Conservation (phyloP, 345 rosid genomes). For the Luvunga scandens region DNA sequence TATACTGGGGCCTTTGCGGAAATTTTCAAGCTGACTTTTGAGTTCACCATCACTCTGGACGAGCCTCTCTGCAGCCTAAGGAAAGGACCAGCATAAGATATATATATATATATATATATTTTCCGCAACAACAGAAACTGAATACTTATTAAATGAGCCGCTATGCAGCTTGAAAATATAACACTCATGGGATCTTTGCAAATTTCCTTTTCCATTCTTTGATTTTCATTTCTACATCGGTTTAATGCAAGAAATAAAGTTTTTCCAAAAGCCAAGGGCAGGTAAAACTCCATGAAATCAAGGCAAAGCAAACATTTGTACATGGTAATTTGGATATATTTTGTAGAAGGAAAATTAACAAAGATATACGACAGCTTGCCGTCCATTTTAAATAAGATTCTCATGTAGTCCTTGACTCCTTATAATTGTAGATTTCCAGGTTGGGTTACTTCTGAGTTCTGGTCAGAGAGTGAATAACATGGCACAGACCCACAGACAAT, state of each 20-base stretch:
- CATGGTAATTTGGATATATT: neutral
- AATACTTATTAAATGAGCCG: neutral
- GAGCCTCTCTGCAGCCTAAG: slow-evolving; percentile 91
- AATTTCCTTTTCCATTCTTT: neutral
- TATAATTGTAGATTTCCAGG: neutral
- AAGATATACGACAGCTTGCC: neutral
- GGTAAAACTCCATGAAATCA: neutral
- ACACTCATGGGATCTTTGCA: neutral
- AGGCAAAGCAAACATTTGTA: neutral
- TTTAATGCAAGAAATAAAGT: neutral
- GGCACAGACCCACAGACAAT: no score
- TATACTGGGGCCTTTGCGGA: slow-evolving; percentile 53
- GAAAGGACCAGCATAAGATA: slow-evolving; percentile 11
- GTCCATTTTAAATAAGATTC: neutral
- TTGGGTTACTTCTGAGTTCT: neutral
- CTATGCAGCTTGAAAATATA: neutral
- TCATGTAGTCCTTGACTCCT: neutral
- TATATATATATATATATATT: no score
- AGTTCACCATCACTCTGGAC: slow-evolving; percentile 56
- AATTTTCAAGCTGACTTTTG: slow-evolving; percentile 55
- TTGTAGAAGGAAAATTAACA: neutral
- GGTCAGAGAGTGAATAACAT: neutral
- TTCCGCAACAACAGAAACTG: neutral
- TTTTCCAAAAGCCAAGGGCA: neutral
- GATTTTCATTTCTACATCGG: neutral